A percentile compares a stretch with the other conserved stretches of the same genome.
Conservation (phyloP, 192 early-diverging fungal species). For the Coemansia sp. region DNA sequence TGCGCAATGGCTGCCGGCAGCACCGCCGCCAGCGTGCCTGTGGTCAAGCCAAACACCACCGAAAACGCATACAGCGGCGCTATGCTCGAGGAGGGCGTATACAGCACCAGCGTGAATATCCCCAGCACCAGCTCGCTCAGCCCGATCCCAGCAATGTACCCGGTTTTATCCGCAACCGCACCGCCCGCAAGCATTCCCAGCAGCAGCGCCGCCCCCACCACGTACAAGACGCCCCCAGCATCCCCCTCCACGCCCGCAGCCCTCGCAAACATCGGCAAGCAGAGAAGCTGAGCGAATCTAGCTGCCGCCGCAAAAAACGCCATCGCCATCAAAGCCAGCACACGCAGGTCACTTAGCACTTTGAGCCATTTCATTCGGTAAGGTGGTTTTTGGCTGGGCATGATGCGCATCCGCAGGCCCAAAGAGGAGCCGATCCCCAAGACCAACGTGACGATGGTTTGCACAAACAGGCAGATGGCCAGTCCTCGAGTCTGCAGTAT, state of each 20-base stretch:
- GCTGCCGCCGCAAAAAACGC: conserved; percentile 21
- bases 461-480: conserved; percentile 22
- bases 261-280: conserved; percentile 29
- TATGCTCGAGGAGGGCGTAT: conserved; percentile 9
- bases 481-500: conserved; percentile 47
- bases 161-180: conserved; percentile 13
- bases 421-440: conserved; percentile 8
- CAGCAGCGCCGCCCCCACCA: conserved; percentile 13
- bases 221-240: conserved; percentile 19
- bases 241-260: conserved; percentile 6
- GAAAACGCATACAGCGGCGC: conserved; percentile 33
- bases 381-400: not conserved
- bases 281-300: conserved; percentile 27
- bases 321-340: conserved; percentile 22
- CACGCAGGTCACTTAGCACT: conserved; percentile 8
- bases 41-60: conserved; percentile 28
- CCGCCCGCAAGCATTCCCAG: conserved; percentile 22
- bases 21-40: conserved; percentile 15
- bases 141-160: conserved; percentile 29
- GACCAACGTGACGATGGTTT: conserved; percentile 26
- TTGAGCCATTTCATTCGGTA: conserved; percentile 9
- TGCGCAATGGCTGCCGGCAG: conserved; percentile 23
- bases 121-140: conserved; percentile 26
- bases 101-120: conserved; percentile 29
- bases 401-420: conserved; percentile 28